Base-by-base conservation (phyloP, 139 green algal species). In the Chlamydomonas incerta region DNA sequence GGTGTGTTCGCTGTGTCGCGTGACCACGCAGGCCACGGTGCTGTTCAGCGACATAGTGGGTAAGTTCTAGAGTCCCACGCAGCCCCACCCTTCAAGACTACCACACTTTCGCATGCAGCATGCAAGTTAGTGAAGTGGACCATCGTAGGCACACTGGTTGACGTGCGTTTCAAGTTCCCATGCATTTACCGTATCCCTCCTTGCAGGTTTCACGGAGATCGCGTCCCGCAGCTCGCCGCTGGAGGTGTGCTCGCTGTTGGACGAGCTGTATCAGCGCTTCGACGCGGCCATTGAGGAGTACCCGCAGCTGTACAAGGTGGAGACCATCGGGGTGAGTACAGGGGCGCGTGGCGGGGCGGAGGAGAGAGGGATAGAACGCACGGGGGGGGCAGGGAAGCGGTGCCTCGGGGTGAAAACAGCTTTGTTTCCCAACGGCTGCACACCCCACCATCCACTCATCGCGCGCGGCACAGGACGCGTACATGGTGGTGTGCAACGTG, bases 281-380 rank as follows among this genome's bases (percentile, higher is more conserved):
- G 77, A 85, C 23, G 21, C 47, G 2, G 77, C 46, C n/a, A 68
- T 74, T 9, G 65, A 74, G 46, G 58, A 74, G 29, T 67, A 68
- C 65, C 63, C 65, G 33, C 41, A 82, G 60, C 75, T 85, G 65
- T 85, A 85, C 77, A 85, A 85, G 46, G 77, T 85, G n/a, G 77
- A 85, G 63, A 85, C 77, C 18, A 85, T 85, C 34, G 77, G 77
- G 35, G 41, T 50, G 41, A 50, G 41, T n/a, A n/a, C n/a, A n/a
- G n/a, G n/a, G n/a, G n/a, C n/a, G n/a, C n/a, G n/a, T n/a, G n/a
- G n/a, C n/a, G n/a, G n/a, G n/a, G n/a, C n/a, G n/a, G n/a, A n/a
- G n/a, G n/a, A n/a, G n/a, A n/a, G n/a, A n/a, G n/a, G n/a, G n/a
- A n/a, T n/a, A n/a, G n/a, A n/a, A n/a, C n/a, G n/a, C n/a, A n/a